A percentile compares a stretch with the other conserved stretches of the same genome.
Conservation (phyloP, 352 stramenopile genomes). For the Paralagenidium karlingii region DNA sequence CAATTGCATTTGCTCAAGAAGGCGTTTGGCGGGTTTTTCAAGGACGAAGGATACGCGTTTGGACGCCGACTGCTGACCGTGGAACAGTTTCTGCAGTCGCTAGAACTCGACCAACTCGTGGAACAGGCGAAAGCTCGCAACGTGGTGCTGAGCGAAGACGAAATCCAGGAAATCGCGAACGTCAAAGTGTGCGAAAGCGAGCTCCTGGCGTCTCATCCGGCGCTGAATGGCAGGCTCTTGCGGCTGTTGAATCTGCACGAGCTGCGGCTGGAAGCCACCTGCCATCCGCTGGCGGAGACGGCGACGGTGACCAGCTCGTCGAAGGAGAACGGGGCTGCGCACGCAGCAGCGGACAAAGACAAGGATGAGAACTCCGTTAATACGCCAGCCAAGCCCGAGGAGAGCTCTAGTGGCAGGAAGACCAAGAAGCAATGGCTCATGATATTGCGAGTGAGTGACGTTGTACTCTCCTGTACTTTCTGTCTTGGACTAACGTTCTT, state of each 20-base stretch:
- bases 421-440: conserved; percentile 49
- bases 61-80: conserved; percentile 44
- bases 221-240: conserved; percentile 28
- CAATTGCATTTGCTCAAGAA: conserved; percentile 25
- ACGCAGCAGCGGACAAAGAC: no score
- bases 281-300: conserved; percentile 24
- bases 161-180: conserved; percentile 13
- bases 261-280: conserved; percentile 43
- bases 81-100: conserved; percentile 30
- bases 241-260: conserved; percentile 45
- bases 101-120: conserved; percentile 30
- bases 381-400: no score
- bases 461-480: conserved; percentile 1
- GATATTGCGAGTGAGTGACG: conserved; percentile 14
- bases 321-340: no score
- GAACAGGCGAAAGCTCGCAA: conserved; percentile 11
- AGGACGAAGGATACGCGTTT: conserved; percentile 52
- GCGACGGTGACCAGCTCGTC: conserved; percentile 17
- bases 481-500: background rate
- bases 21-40: conserved; percentile 15
- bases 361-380: no score
- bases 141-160: conserved; percentile 14
- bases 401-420: conserved; percentile 41
- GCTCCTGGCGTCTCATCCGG: conserved; percentile 18
- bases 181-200: conserved; percentile 42